phyloP scores from a whole-genome alignment of 805 yeast species.

The Saturnispora besseyi region DNA sequence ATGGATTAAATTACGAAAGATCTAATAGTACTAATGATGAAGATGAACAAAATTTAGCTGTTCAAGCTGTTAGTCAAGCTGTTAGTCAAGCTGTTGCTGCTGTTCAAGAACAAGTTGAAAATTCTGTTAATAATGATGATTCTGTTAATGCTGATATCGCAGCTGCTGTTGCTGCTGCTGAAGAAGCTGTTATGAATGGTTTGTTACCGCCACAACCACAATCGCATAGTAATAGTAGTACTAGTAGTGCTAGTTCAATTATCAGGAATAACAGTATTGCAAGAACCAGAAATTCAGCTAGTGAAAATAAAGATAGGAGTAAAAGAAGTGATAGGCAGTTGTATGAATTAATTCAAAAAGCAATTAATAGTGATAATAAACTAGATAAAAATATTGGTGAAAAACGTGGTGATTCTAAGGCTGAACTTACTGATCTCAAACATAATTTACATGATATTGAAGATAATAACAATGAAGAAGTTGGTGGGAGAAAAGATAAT shows the following conservation, averaged over 20 bases:
- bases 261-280: neutral
- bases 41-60: constrained; percentile 26
- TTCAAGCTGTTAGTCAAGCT: constrained; percentile 22
- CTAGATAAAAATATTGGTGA: neutral
- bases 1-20: constrained; percentile 35
- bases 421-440: neutral
- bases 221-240: neutral
- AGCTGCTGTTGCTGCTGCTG: constrained; percentile 30
- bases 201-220: neutral
- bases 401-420: neutral
- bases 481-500: neutral
- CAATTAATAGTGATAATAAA: constrained; percentile 4
- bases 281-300: too few species aligned
- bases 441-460: neutral
- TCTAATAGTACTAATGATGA: constrained; percentile 11
- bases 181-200: constrained; percentile 3
- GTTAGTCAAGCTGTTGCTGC: constrained; percentile 12
- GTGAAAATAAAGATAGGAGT: neutral
- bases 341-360: constrained; percentile 4
- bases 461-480: neutral
- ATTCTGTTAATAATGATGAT: constrained; percentile 20
- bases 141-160: constrained; percentile 14
- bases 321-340: constrained; percentile 1
- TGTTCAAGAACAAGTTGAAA: constrained; percentile 10
- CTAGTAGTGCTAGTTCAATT: neutral